These are phyloP conservation scores for Ambrosia hybrid DNA, from an alignment of 140 eudicot species.

Conservation along the genomic window DNA sequence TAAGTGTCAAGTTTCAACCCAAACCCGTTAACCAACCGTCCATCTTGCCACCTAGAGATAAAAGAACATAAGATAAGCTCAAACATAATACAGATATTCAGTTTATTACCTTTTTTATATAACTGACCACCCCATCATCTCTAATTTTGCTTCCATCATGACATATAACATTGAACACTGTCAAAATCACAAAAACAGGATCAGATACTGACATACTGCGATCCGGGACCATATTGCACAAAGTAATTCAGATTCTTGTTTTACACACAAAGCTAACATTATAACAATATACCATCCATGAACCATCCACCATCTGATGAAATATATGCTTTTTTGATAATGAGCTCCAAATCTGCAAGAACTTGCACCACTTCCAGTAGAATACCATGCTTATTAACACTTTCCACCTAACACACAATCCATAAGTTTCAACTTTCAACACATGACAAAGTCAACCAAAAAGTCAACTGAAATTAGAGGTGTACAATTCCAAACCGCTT, in stretches of 20 bases:
- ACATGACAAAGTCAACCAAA: background rate
- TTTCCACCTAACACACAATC: conserved; percentile 61
- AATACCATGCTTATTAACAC: conserved; percentile 89
- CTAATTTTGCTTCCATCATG: conserved; percentile 64
- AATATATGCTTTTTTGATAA: conserved; percentile 81
- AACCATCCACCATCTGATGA: conserved; percentile 98
- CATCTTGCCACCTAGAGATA: background rate
- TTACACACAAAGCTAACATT: background rate
- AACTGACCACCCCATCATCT: conserved; percentile 54
- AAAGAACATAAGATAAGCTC: background rate
- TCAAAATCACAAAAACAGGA: conserved; percentile 19
- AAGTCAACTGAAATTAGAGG: conserved; percentile 3
- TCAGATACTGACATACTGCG: conserved; percentile 8
- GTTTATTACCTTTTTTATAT: conserved; percentile 54
- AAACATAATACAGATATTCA: background rate
- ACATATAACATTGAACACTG: conserved; percentile 79
- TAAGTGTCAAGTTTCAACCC: background rate
- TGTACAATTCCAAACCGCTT: too few species aligned
- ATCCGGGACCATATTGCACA: background rate
- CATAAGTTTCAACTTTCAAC: background rate
- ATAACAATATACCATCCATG: conserved; percentile 76
- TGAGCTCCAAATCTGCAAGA: conserved; percentile 79
- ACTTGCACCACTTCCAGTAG: conserved; percentile 93
- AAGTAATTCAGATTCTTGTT: conserved; percentile 6
- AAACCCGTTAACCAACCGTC: background rate